Conservation (phyloP, 2,329 filamentous ascomycete genomes). For the Nemania sp. region DNA sequence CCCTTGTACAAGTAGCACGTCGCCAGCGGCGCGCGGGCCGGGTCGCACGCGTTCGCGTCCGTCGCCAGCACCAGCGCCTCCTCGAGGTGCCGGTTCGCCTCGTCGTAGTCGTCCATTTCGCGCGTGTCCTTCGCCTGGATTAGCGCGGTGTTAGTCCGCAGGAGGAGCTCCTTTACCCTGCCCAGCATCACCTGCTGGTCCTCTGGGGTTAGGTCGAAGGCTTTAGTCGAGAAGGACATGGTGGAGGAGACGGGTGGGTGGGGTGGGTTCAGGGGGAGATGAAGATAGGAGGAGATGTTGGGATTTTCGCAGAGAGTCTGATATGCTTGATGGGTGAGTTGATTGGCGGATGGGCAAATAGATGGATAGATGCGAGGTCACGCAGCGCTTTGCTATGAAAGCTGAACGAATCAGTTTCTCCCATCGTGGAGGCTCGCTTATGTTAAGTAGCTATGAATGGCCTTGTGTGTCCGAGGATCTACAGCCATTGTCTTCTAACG, state of each 20-base stretch:
- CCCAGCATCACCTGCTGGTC: conserved; percentile 24
- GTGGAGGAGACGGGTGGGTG: neutral
- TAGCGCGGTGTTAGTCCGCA: conserved; percentile 13
- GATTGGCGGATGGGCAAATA: too few relatives aligned
- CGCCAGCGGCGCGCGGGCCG: conserved; percentile 29
- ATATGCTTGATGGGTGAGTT: too few relatives aligned
- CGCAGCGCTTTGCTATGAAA: neutral
- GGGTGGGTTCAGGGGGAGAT: neutral
- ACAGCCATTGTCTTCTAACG: too few relatives aligned
- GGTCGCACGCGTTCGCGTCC: conserved; percentile 32
- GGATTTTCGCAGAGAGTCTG: neutral
- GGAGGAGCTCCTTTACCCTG: conserved; percentile 22
- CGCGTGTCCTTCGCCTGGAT: neutral
- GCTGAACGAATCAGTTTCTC: too few relatives aligned
- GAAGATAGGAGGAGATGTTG: neutral
- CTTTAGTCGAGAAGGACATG: conserved; percentile 19
- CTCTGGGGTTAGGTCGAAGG: conserved; percentile 27
- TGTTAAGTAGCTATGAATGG: too few relatives aligned
- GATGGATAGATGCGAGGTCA: neutral
- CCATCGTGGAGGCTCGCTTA: too few relatives aligned
- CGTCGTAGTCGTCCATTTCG: conserved; percentile 13
- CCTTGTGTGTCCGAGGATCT: too few relatives aligned
- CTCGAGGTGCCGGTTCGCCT: conserved; percentile 18
- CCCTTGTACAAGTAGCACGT: conserved; percentile 32
- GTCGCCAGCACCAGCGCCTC: conserved; percentile 27